phyloP scores from a whole-genome alignment of 352 stramenopile genomes.

The Phytopythium boreale region DNA sequence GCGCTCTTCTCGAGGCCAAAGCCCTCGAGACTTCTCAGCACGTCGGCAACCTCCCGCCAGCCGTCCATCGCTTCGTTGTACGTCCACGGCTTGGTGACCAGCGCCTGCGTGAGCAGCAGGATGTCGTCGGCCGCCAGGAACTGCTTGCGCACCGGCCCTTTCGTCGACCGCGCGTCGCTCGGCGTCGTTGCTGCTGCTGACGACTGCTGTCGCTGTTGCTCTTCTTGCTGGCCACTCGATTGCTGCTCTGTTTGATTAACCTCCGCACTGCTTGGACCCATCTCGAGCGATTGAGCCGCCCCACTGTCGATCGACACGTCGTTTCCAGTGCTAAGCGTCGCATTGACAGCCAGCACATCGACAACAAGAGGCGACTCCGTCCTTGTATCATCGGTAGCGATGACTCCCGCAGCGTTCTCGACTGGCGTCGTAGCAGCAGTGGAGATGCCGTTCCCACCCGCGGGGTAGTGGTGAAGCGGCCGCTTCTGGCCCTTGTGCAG shows the following conservation, averaged over 20 bases:
- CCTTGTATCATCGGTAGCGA: too few species aligned
- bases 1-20: conserved; percentile 33
- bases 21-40: conserved; percentile 10
- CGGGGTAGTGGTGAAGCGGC: not conserved
- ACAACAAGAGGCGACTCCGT: not conserved
- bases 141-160: conserved; percentile 15
- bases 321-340: not conserved
- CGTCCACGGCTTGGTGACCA: conserved; percentile 24
- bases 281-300: not conserved
- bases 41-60: conserved; percentile 25
- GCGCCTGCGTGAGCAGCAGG: conserved; percentile 27
- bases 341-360: not conserved
- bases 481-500: conserved; percentile 19
- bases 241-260: too few species aligned
- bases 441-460: not conserved
- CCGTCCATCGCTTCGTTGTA: conserved; percentile 28
- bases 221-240: too few species aligned
- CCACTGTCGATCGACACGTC: not conserved
- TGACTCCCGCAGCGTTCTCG: too few species aligned
- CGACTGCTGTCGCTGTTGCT: not conserved
- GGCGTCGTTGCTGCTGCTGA: conserved; percentile 5
- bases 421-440: not conserved
- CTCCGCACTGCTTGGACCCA: not conserved
- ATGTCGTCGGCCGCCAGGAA: conserved; percentile 37
- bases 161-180: conserved; percentile 4